Percentiles rank a stretch among this genome's conserved stretches.
phyloP scores from a whole-genome alignment of 2,329 filamentous ascomycete genomes.

The Fusarium sterilihyphosum region DNA sequence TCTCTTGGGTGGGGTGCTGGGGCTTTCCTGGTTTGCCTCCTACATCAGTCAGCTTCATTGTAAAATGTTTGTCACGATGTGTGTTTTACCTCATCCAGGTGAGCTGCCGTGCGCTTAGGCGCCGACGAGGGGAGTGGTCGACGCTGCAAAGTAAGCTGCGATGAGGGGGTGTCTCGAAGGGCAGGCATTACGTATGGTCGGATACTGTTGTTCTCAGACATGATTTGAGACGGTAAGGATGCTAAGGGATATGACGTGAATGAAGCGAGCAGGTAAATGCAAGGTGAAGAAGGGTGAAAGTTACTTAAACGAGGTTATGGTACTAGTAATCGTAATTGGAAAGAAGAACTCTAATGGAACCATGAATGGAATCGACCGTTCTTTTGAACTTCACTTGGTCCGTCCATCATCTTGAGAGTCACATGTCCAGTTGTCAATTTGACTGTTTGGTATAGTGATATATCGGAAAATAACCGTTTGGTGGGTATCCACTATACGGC shows the following conservation, averaged over 20 bases:
- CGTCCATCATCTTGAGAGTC: neutral
- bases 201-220: neutral
- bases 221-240: rapidly evolving
- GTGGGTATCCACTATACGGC: neutral
- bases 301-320: neutral
- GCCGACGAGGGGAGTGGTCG: neutral
- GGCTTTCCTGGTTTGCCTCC: no score
- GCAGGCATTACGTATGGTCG: neutral
- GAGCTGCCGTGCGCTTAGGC: neutral
- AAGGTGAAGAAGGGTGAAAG: no score
- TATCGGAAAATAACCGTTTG: neutral
- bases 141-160: neutral
- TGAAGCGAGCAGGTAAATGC: neutral
- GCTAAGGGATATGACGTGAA: no score
- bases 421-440: neutral
- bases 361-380: no score
- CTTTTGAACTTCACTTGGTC: neutral
- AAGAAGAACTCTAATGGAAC: neutral
- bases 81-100: neutral
- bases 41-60: neutral
- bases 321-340: neutral
- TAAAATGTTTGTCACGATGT: neutral
- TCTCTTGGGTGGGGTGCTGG: neutral
- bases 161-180: neutral
- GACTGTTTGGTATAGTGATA: neutral